Base-by-base conservation (phyloP, 2,329 filamentous ascomycete species). In the Aureobasidium sp. region DNA sequence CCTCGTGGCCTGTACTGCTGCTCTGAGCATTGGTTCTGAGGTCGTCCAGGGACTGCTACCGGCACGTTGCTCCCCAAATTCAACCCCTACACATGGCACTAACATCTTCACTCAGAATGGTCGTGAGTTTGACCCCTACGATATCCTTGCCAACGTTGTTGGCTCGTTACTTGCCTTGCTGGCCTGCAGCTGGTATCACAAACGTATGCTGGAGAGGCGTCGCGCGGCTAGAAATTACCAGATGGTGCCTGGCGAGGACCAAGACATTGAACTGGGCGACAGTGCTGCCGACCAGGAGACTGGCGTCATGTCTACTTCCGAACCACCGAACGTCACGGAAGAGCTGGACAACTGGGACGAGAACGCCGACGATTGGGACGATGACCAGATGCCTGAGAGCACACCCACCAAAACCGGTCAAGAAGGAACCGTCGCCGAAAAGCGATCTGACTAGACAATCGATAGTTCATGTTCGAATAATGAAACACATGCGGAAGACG, bases 311-410 rank as follows among this genome's bases (percentile, higher is more conserved):
- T 37, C 75, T 71, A 44, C 88, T 89, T 65, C 88, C 90, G 73
- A 84, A 82, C 34, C 87, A 87, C 21, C 77, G 54, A 65, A 71
- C 70, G 73, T 96, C 25, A 91, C 95, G 67, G 84, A 93, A 63
- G 90, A 95, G 76, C 83, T 96, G 8, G 92, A 96, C 71, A 91
- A 93, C 67, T 96, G 92, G 91, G 91, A 96, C 70, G 92, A 96
- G 76, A 94, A 96, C 74, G 82, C 78, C 1, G 83, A 84, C 63
- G 83, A 86, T 67, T 88, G 84, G 85, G 85, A 87, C 57, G 81
- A 83, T 2, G 84, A 84, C 32, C 84, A 77, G 44, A 71, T 70
- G 6, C 63, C 63, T 34, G 64, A 59, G 57, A 64, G 62, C 39
- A 53, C 47, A 8, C 59, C 37, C 42, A 49, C 69, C 42, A 69